Base-by-base conservation (phyloP, 2,329 filamentous ascomycete genomes). In the Ophiostoma sp. region DNA sequence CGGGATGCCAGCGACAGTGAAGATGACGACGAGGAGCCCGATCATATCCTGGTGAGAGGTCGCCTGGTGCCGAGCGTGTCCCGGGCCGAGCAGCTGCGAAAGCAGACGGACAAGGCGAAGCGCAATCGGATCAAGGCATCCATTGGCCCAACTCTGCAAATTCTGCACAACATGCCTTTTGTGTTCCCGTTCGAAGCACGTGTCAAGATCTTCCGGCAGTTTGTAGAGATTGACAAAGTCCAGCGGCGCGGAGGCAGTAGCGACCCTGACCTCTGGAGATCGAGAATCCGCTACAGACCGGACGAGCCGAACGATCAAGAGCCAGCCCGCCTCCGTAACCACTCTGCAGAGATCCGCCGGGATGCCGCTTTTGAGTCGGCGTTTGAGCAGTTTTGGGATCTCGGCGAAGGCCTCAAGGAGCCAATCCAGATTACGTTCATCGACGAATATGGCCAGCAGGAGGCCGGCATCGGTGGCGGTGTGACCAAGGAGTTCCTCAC, bases 401-500 rank as follows among this genome's bases (percentile, higher is more conserved):
- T 98, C 5, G 90, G 90, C 0, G 90, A 94, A 14, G 89, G 88
- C 0, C 79, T 99, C 68, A 98, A 98, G 76, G 94, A 98, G 75
- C 92, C 93, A 0, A 97, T 99, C 47, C 92, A 96, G 75, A 98
- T 99, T 74, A 95, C 92, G 0, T 99, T 99, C 76, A 88, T 97
- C 60, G 95, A 99, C 76, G 86, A 93, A 70, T 99, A 96, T 73
- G 91, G 90, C 70, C 86, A 89, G 1, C 83, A 87, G 7, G 95
- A 99, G 78, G 94, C 94, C 12, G 95, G 95, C 9, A 98, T 99
- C 68, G 95, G 99, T 75, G 95, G 95, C 0, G 95, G 95, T 71
- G 95, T 99, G 8, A 97, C 94, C 1, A 99, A 99, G 74, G 95
- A 99, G 75, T 99, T 99, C 71, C 82, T 99, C 12, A 97, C 89